Conservation (phyloP, 1,284 basidiomycete genomes). For the Apiotrichum akiyoshidainum region DNA sequence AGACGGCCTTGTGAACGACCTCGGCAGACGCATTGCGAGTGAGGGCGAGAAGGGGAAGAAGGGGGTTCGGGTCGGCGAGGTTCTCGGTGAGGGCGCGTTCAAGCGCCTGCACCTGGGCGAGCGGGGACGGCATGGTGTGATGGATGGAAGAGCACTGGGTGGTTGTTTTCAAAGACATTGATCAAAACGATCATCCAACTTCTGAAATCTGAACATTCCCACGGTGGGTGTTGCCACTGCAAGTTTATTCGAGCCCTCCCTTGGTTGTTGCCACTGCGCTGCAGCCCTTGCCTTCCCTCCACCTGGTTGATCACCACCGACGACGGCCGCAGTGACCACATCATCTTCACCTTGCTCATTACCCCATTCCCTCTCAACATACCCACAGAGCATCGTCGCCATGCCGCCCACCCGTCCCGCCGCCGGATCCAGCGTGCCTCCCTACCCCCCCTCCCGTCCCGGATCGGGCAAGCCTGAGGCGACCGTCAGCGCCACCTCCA, state of each 20-base stretch:
- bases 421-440: slow-evolving; percentile 24
- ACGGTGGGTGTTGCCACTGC: background rate
- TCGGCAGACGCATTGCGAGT: slow-evolving; percentile 51
- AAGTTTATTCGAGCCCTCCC: too few species aligned
- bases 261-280: too few species aligned
- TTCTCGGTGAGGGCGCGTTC: slow-evolving; percentile 31
- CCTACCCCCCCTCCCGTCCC: slow-evolving; percentile 39
- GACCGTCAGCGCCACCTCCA: slow-evolving; percentile 27
- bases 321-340: too few species aligned
- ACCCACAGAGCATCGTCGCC: background rate
- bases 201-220: slow-evolving; percentile 6
- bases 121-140: slow-evolving; percentile 10
- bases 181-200: background rate
- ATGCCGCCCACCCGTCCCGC: slow-evolving; percentile 34
- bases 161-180: background rate
- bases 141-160: background rate
- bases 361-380: background rate
- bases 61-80: slow-evolving; percentile 67
- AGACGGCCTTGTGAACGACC: slow-evolving; percentile 69
- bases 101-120: slow-evolving; percentile 31
- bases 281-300: too few species aligned
- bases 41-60: slow-evolving; percentile 70
- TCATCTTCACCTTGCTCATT: too few species aligned
- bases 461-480: slow-evolving; percentile 37
- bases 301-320: too few species aligned